Percentiles rank a stretch among this genome's conserved stretches.
phyloP scores from a whole-genome alignment of 192 early-diverging fungal species.

The Umbelopsis vinacea region DNA sequence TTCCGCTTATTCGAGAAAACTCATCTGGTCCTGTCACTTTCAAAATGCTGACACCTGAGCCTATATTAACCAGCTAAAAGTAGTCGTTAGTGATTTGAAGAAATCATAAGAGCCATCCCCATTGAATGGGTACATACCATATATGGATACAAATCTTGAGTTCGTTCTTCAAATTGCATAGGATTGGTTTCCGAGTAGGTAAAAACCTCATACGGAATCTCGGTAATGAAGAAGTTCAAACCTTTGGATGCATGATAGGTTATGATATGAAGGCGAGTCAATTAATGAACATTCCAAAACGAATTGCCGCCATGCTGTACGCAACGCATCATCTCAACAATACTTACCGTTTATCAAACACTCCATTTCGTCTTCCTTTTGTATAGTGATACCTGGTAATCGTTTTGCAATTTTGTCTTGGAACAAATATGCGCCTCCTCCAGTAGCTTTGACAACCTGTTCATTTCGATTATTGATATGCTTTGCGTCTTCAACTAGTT shows the following conservation, averaged over 20 bases:
- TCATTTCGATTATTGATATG: slow-evolving; percentile 36
- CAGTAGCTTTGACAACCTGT: slow-evolving; percentile 82
- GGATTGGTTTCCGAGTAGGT: slow-evolving; percentile 84
- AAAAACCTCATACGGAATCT: slow-evolving; percentile 94
- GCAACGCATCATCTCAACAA: too few species aligned
- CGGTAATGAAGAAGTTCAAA: slow-evolving; percentile 91
- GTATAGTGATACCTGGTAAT: slow-evolving; percentile 64
- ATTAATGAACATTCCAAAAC: too few species aligned
- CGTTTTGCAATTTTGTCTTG: slow-evolving; percentile 55
- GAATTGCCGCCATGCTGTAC: too few species aligned
- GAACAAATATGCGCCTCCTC: slow-evolving; percentile 85
- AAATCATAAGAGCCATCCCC: not conserved
- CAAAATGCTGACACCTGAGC: slow-evolving; percentile 94
- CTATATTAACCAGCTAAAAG: slow-evolving; percentile 89
- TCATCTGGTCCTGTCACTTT: slow-evolving; percentile 88
- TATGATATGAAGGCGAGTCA: too few species aligned
- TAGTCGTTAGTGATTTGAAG: not conserved
- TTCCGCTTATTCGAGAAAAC: slow-evolving; percentile 88
- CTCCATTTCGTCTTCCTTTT: slow-evolving; percentile 95
- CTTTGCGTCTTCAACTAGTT: slow-evolving; percentile 57
- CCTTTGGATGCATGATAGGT: slow-evolving; percentile 43
- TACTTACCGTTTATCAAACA: slow-evolving; percentile 69
- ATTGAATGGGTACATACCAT: slow-evolving; percentile 61
- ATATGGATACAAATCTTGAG: slow-evolving; percentile 83
- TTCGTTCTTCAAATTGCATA: slow-evolving; percentile 60